phyloP scores from a whole-genome alignment of 116 monocot genomes.

The Trichopus zeylanicus region DNA sequence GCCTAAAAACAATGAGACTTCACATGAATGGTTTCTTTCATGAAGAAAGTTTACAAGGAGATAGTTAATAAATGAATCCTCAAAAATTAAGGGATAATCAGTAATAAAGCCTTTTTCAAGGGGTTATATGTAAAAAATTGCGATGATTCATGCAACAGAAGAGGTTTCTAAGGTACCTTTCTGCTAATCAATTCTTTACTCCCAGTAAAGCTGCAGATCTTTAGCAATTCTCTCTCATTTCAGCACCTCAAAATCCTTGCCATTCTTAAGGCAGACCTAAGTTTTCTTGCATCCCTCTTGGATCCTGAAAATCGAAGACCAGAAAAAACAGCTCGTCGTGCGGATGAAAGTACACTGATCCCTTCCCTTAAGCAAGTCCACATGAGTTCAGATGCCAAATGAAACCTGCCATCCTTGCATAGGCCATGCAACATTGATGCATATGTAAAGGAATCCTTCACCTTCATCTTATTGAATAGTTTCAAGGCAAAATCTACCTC shows the following conservation, averaged over 20 bases:
- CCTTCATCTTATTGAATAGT: constrained; percentile 50
- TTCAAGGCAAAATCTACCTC: constrained; percentile 58
- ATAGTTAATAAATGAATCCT: too few species aligned
- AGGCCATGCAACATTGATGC: constrained; percentile 64
- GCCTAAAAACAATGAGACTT: too few species aligned
- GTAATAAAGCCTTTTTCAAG: too few species aligned
- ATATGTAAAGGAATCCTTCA: constrained; percentile 75
- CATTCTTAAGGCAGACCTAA: constrained; percentile 32
- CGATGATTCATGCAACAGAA: too few species aligned
- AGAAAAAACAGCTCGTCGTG: constrained; percentile 42
- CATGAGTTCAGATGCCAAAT: constrained; percentile 49
- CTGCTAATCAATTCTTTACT: too few species aligned
- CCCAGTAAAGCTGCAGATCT: too few species aligned
- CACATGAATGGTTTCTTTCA: too few species aligned
- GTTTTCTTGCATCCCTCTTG: constrained; percentile 42
- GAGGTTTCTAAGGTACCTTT: too few species aligned
- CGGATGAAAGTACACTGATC: constrained; percentile 43
- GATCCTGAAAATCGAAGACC: constrained; percentile 58
- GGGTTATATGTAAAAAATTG: too few species aligned
- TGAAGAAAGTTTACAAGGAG: too few species aligned
- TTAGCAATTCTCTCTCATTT: not conserved
- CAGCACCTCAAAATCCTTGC: constrained; percentile 12
- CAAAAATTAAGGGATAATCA: too few species aligned
- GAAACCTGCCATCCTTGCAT: constrained; percentile 45
- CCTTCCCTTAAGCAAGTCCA: constrained; percentile 42